phyloP scores from a whole-genome alignment of 306 rosid genomes.

The Nissolia schottii region DNA sequence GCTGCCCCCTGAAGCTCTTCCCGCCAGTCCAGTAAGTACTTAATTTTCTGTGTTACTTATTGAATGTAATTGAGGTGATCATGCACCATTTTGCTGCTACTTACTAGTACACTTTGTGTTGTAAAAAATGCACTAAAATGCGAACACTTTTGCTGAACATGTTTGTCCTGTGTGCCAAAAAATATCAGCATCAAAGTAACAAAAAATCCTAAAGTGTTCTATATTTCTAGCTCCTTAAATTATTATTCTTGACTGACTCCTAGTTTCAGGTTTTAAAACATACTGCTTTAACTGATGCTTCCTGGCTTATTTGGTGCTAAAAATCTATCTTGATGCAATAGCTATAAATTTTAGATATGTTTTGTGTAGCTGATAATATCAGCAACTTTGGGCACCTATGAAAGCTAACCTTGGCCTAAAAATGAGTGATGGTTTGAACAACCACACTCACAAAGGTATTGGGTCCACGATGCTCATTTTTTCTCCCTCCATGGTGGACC shows the following conservation, averaged over 20 bases:
- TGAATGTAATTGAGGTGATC: not conserved
- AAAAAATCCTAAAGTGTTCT: not conserved
- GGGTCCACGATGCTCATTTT: too few species aligned
- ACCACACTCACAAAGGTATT: too few species aligned
- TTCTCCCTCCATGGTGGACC: too few species aligned
- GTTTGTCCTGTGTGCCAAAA: not conserved
- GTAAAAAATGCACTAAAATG: not conserved
- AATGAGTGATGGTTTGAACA: too few species aligned
- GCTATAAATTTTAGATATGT: not conserved
- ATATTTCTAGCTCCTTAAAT: not conserved
- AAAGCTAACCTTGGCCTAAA: not conserved
- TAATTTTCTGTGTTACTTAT: not conserved
- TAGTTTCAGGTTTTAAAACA: conserved; percentile 7
- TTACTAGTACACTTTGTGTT: not conserved
- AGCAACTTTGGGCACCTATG: not conserved
- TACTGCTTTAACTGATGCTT: not conserved
- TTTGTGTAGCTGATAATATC: not conserved
- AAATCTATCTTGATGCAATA: conserved; percentile 5
- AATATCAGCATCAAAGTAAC: not conserved
- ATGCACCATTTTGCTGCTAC: not conserved
- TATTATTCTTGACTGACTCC: not conserved
- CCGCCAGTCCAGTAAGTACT: conserved; percentile 49
- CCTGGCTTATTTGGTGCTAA: not conserved
- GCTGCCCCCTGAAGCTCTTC: conserved; percentile 71
- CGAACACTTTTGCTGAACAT: not conserved